Conservation (phyloP, 2,329 filamentous ascomycete species). For the Pyrenophora teres region DNA sequence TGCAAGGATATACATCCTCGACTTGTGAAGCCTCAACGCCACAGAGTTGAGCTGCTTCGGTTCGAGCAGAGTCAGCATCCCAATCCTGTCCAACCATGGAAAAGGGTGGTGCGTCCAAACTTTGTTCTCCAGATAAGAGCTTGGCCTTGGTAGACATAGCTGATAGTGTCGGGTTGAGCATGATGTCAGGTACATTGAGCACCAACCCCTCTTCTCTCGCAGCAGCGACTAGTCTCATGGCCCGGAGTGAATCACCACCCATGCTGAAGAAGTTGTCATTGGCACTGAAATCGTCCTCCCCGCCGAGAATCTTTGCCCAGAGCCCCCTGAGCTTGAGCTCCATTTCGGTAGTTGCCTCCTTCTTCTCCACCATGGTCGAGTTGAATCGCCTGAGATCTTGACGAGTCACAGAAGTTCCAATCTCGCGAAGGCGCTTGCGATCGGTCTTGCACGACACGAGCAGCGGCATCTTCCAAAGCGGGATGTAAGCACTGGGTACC, state of each 20-base stretch:
- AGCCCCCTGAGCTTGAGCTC: conserved; percentile 35
- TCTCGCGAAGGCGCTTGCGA: conserved; percentile 42
- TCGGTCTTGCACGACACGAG: conserved; percentile 46
- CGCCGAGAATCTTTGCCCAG: conserved; percentile 42
- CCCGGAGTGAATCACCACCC: conserved; percentile 57
- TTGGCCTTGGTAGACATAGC: conserved; percentile 52
- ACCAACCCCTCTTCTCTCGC: conserved; percentile 55
- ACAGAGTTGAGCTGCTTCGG: conserved; percentile 47
- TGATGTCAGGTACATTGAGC: conserved; percentile 62
- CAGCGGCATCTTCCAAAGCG: conserved; percentile 44
- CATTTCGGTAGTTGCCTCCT: conserved; percentile 37
- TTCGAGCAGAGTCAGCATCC: conserved; percentile 39
- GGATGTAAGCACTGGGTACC: conserved; percentile 44
- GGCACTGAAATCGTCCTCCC: conserved; percentile 39
- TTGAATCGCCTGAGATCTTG: conserved; percentile 42
- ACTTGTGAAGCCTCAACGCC: conserved; percentile 28
- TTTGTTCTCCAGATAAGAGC: conserved; percentile 19
- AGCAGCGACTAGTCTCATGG: conserved; percentile 62
- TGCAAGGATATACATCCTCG: conserved; percentile 51
- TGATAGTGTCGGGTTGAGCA: conserved; percentile 53
- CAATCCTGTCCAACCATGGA: conserved; percentile 36
- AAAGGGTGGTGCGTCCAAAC: conserved; percentile 39
- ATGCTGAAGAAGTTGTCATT: conserved; percentile 53
- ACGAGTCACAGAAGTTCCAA: conserved; percentile 37
- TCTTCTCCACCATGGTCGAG: conserved; percentile 51